phyloP scores from a whole-genome alignment of 108 stramenopile genomes.

The Nitzschia putrida region DNA sequence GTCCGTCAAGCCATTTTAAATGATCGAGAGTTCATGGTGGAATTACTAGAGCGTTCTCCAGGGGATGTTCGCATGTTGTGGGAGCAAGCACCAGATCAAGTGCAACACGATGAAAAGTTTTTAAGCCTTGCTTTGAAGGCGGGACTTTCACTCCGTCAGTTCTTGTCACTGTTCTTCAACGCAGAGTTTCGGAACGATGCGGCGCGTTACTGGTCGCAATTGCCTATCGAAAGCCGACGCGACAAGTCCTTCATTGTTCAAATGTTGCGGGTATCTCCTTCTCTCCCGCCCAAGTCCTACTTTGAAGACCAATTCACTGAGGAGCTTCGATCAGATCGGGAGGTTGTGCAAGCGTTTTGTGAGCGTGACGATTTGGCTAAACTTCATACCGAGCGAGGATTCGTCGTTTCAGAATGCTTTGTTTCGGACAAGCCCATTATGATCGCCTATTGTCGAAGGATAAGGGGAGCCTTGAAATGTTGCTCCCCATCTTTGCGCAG shows the following conservation, averaged over 20 bases:
- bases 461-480: constrained; percentile 35
- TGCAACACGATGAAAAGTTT: constrained; percentile 29
- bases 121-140: constrained; percentile 26
- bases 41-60: constrained; percentile 16
- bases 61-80: constrained; percentile 35
- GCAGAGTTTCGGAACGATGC: not conserved
- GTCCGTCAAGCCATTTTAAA: not conserved
- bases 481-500: constrained; percentile 30
- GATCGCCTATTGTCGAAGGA: constrained; percentile 41
- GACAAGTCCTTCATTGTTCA: constrained; percentile 41
- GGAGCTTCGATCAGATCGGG: constrained; percentile 32
- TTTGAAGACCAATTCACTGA: constrained; percentile 42
- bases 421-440: constrained; percentile 33
- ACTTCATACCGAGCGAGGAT: constrained; percentile 23
- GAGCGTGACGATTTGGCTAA: constrained; percentile 31
- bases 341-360: constrained; percentile 38
- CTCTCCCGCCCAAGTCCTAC: constrained; percentile 31
- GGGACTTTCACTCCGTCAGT: constrained; percentile 30
- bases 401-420: constrained; percentile 36
- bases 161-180: constrained; percentile 11
- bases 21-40: constrained; percentile 38
- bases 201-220: constrained; percentile 12
- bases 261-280: constrained; percentile 7
- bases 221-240: constrained; percentile 17
- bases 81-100: constrained; percentile 3